Percentiles rank a stretch among this genome's conserved stretches.
Evolutionary conservation across 2,329 filamentous ascomycete genomes (phyloP).

Genomic region (Xylariales sp.): DNA sequence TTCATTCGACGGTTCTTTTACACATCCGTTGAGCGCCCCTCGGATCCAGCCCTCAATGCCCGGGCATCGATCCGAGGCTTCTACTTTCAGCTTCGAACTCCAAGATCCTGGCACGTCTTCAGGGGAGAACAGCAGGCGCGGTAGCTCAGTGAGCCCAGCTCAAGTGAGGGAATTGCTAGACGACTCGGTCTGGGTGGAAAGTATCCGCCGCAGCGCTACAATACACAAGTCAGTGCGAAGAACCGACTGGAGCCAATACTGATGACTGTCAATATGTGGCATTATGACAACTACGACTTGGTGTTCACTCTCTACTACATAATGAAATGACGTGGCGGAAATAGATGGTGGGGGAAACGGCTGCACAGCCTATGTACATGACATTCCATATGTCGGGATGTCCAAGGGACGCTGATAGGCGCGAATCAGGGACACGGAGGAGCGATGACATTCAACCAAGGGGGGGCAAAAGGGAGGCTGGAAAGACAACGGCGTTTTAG

Average conservation of each 20-base stretch:
- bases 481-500: too few species aligned
- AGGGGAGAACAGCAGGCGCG: constrained; percentile 50
- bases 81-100: constrained; percentile 56
- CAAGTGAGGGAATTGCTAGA: constrained; percentile 82
- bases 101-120: constrained; percentile 37
- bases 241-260: constrained; percentile 23
- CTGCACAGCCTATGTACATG: too few species aligned
- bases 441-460: too few species aligned
- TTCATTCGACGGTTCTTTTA: constrained; percentile 35
- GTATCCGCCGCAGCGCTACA: constrained; percentile 83
- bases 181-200: constrained; percentile 89
- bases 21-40: constrained; percentile 52
- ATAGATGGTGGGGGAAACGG: too few species aligned
- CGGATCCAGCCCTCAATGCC: constrained; percentile 38
- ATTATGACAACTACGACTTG: too few species aligned
- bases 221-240: constrained; percentile 40
- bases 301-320: too few species aligned
- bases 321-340: too few species aligned
- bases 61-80: constrained; percentile 40
- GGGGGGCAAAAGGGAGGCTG: too few species aligned
- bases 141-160: constrained; percentile 66
- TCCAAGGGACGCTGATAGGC: too few species aligned
- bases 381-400: too few species aligned
- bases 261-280: too few species aligned
- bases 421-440: too few species aligned